phyloP scores from a whole-genome alignment of 2,329 filamentous ascomycete species.

The Botryotinia convoluta region DNA sequence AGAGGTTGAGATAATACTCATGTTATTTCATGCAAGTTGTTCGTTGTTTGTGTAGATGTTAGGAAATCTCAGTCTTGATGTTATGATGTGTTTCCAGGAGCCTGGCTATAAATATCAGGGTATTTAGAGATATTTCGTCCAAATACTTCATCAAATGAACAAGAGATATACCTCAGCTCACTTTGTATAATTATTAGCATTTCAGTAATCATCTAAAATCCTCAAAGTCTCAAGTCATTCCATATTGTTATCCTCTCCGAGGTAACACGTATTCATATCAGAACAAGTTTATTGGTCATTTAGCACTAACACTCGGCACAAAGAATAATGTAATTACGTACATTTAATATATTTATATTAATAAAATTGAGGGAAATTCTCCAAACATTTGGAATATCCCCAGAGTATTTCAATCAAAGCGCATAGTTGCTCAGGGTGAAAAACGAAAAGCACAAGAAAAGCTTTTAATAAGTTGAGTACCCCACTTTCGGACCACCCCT shows the following conservation, averaged over 20 bases:
- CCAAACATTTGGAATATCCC: neutral
- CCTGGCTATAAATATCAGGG: accelerated
- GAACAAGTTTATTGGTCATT: neutral
- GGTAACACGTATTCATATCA: neutral
- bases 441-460: neutral
- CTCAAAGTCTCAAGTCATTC: too few relatives aligned
- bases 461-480: too few relatives aligned
- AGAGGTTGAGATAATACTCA: neutral
- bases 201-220: too few relatives aligned
- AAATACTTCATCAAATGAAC: neutral
- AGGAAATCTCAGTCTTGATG: neutral
- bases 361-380: neutral
- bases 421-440: neutral
- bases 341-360: neutral
- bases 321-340: too few relatives aligned
- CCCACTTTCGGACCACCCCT: too few relatives aligned
- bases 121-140: neutral
- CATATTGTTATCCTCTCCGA: too few relatives aligned
- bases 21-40: neutral
- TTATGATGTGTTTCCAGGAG: too few relatives aligned
- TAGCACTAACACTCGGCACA: too few relatives aligned
- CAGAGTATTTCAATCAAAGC: neutral
- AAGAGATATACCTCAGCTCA: too few relatives aligned
- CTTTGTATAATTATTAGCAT: too few relatives aligned
- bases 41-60: neutral